Evolutionary conservation across 768 basidiomycete genomes (phyloP).

Genomic region (Lactarius evosmus): DNA sequence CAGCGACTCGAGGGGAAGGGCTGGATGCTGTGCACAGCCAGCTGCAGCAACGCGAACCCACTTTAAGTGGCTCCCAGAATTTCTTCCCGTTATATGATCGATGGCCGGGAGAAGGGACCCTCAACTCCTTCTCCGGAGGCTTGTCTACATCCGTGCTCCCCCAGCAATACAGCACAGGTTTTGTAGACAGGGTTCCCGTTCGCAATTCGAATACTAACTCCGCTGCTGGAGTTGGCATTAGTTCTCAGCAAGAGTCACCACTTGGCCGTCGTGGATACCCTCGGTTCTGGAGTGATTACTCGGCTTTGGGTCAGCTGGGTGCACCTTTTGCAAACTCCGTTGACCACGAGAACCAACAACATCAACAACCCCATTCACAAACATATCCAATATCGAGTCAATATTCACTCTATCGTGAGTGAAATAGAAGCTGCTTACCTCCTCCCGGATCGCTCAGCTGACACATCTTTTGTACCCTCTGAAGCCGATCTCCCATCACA

Average conservation of each 20-base stretch:
- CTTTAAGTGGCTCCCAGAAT: slow-evolving; percentile 23
- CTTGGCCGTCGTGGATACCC: slow-evolving; percentile 32
- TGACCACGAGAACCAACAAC: slow-evolving; percentile 17
- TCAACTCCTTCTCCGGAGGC: slow-evolving; percentile 40
- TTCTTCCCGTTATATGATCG: slow-evolving; percentile 43
- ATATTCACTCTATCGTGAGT: slow-evolving; percentile 27
- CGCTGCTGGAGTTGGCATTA: background rate
- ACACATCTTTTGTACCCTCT: background rate
- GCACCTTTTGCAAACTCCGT: slow-evolving; percentile 31
- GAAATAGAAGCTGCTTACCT: background rate
- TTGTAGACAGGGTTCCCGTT: slow-evolving; percentile 48
- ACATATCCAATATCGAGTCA: slow-evolving; percentile 23
- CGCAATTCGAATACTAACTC: slow-evolving; percentile 14
- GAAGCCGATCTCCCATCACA: slow-evolving; percentile 16
- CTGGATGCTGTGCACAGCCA: slow-evolving; percentile 27
- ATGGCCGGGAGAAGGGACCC: slow-evolving; percentile 40
- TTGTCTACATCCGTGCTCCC: slow-evolving; percentile 72
- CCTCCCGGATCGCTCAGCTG: background rate
- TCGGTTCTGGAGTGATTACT: slow-evolving; percentile 40
- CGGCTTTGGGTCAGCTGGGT: slow-evolving; percentile 36
- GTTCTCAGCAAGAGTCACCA: slow-evolving; percentile 12
- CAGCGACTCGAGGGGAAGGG: slow-evolving; percentile 10
- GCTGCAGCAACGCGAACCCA: slow-evolving; percentile 18
- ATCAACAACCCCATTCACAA: slow-evolving; percentile 18
- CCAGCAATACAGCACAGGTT: slow-evolving; percentile 70